A percentile compares a stretch with the other conserved stretches of the same genome.
Conservation (phyloP, 306 rosid genomes). For the Sophora flavescens region DNA sequence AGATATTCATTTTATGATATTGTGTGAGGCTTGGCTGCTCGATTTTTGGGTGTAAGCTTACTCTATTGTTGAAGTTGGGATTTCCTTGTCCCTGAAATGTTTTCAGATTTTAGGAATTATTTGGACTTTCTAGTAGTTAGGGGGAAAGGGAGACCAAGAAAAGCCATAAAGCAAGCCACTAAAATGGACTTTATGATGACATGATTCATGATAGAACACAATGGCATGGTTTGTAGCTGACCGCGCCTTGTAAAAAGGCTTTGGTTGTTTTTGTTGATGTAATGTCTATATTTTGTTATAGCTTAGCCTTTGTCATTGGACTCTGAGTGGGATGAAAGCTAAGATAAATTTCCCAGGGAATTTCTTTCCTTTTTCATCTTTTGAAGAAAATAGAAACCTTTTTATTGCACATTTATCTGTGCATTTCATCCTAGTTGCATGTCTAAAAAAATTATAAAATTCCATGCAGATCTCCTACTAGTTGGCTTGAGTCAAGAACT, state of each 20-base stretch:
- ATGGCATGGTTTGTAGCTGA: no score
- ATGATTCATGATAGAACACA: no score
- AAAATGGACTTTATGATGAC: no score
- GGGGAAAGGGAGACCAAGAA: no score
- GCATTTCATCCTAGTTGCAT: slow-evolving; percentile 3
- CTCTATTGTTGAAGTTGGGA: not conserved
- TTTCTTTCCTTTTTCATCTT: slow-evolving; percentile 10
- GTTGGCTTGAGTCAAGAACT: slow-evolving; percentile 45
- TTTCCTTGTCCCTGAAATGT: not conserved
- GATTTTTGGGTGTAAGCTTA: slow-evolving; percentile 5
- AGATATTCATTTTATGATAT: slow-evolving; percentile 15
- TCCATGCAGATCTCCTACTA: slow-evolving; percentile 34
- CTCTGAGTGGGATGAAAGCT: not conserved
- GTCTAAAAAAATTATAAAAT: not conserved
- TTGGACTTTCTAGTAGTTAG: no score
- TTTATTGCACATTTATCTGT: slow-evolving; percentile 6
- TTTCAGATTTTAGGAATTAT: not conserved
- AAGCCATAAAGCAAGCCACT: no score
- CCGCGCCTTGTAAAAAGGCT: no score
- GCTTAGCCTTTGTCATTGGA: slow-evolving; percentile 31
- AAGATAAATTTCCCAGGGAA: slow-evolving; percentile 1
- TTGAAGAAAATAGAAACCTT: not conserved
- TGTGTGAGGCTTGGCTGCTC: not conserved
- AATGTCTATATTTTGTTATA: not conserved
- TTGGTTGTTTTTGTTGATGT: not conserved